Evolutionary conservation across 2,329 filamentous ascomycete genomes (phyloP).

Genomic region (Huntiella decipiens): DNA sequence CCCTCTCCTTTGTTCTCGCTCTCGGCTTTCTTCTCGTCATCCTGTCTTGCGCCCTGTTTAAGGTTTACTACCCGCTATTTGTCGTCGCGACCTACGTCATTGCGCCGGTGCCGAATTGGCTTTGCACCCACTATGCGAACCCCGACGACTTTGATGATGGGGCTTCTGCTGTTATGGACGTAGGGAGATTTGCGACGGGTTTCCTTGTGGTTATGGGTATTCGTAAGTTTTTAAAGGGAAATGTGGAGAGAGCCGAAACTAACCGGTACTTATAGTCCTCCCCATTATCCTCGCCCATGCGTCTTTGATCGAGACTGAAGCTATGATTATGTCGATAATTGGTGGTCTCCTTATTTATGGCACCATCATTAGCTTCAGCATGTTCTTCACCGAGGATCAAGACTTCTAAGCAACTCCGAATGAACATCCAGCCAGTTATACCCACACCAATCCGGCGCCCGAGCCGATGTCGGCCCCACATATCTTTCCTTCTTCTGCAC

Average conservation of each 20-base stretch:
- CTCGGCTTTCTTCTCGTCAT: constrained; percentile 98
- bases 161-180: constrained; percentile 70
- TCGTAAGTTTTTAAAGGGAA: constrained; percentile 38
- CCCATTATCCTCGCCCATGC: constrained; percentile 78
- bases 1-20: constrained; percentile 93
- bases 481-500: no score
- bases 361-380: constrained; percentile 91
- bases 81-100: constrained; percentile 92
- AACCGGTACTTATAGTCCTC: constrained; percentile 40
- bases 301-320: constrained; percentile 59
- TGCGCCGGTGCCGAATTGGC: constrained; percentile 90
- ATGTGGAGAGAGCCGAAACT: background rate
- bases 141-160: constrained; percentile 85
- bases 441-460: no score
- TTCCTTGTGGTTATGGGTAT: constrained; percentile 96
- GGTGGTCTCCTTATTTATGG: constrained; percentile 91
- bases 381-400: constrained; percentile 97
- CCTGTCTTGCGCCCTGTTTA: constrained; percentile 85
- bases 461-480: no score
- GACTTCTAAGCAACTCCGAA: constrained; percentile 47
- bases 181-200: constrained; percentile 84
- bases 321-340: constrained; percentile 87
- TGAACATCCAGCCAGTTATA: no score
- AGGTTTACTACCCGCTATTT: constrained; percentile 84
- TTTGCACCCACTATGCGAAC: constrained; percentile 72